Base-by-base conservation (phyloP, 2,329 filamentous ascomycete genomes). In the Xylariomycetidae sp. region DNA sequence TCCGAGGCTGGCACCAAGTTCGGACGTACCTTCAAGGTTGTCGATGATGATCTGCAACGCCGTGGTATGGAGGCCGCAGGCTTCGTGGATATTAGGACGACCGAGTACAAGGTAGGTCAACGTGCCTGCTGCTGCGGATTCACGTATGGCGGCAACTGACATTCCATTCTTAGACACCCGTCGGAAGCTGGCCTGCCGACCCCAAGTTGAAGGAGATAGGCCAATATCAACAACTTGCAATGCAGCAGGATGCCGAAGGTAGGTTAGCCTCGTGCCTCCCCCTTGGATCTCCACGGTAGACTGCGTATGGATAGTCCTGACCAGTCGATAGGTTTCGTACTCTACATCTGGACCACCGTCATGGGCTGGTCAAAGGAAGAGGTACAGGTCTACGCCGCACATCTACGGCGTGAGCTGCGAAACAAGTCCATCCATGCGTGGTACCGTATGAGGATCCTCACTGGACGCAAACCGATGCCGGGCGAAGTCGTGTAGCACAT, bases 161-260 rank as follows among this genome's bases (percentile, higher is more conserved):
- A 10, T 1, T 19, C 17, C 22, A 9, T 8, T 31, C 15, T 10
- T 29, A 62, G 51, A 50, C 57, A 32, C 63, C 62, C 0, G 46
- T 63, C 9, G 62, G 62, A 3, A 41, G 47, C 6, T 70, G 67
- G 67, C 50, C 65, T 2, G 60, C 57, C 31, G 59, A 64, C 13
- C 41, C 50, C 0, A 49, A 48, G 9, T 43, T 48, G 6, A 57
- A 57, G 33, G 55, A 63, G 38, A 54, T 65, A 10, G 64, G 64
- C 0, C 43, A 53, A 24, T 61, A 52, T 31, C 48, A 48, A 3
- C 46, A 53, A 19, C 23, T 52, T 12, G 52, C 55, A 4, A 43
- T 58, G 3, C 52, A 56, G 16, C 51, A 56, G 22, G 57, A 56
- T 10, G 43, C 56, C 14, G 55, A 60, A 36, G 58, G 57, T 55